Percentiles rank a stretch among this genome's conserved stretches.
Evolutionary conservation across 768 basidiomycete genomes (phyloP).

Genomic region (Suillus subluteus): DNA sequence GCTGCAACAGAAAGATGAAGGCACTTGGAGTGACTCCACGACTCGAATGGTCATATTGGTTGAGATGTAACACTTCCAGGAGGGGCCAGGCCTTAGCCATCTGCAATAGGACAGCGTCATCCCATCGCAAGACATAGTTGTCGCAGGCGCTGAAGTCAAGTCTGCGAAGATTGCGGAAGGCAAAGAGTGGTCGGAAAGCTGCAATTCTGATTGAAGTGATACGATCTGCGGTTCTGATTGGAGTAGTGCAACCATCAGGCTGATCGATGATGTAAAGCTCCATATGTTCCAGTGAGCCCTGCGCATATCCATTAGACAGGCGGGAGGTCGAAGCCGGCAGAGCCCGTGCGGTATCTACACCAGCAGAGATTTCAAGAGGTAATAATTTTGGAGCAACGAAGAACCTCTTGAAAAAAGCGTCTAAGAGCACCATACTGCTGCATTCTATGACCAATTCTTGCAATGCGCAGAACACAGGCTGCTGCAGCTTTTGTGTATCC

Average conservation of each 20-base stretch:
- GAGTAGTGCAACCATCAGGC: neutral
- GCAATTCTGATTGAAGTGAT: neutral
- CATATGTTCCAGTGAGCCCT: neutral
- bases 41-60: neutral
- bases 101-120: slow-evolving; percentile 3
- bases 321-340: neutral
- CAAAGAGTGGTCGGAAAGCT: neutral
- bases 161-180: neutral
- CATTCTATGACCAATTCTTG: neutral
- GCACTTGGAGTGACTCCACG: neutral
- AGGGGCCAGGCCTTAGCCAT: slow-evolving; percentile 10
- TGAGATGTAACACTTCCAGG: neutral
- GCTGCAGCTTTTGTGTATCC: neutral
- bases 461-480: neutral
- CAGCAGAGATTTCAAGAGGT: neutral
- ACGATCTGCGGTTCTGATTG: neutral
- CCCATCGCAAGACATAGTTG: neutral
- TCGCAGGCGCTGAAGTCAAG: neutral
- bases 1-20: neutral
- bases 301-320: neutral
- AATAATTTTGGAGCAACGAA: neutral
- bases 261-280: neutral
- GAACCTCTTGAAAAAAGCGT: neutral
- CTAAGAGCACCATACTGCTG: neutral
- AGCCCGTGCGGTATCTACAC: neutral